Evolutionary conservation across 2,329 filamentous ascomycete species (phyloP), one percentile per base, ranked within the genome.

Genomic region (Beauveria sp.): DNA sequence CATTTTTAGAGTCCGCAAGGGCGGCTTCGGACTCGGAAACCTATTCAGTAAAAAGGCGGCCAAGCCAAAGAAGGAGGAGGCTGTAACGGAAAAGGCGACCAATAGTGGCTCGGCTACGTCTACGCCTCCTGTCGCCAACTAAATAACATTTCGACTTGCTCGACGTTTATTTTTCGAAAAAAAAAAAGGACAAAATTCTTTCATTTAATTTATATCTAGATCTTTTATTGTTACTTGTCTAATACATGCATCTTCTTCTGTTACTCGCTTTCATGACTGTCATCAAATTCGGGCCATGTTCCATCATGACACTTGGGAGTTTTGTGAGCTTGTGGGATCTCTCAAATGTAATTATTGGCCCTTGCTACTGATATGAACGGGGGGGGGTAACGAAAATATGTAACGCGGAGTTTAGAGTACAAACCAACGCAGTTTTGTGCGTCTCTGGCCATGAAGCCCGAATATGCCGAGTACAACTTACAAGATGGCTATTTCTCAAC

Each of bases 1-100:
- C 70, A 65, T 84, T 22, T 83, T 86, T 67, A 74, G 85, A 16
- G 84, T 88, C 4, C 72, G 71, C 66, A 73, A 70, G 61, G 41
- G 59, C 5, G 43, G 52, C 6, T 43, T 50, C 16, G 59, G 59
- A n/a, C 53, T 61, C 1, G 50, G 55, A 16, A 60, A 43, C 20
- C 61, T 63, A 5, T 58, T 58, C 24, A 44, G 34, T 14, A 62
- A 62, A 22, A 62, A 62, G 50, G 44, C n/a, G 6, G 50, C 50
- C 37, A 55, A 59, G 26, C 40, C 60, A 8, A 55, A 50, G 37
- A 30, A 59, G 44, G 46, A 53, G 43, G 50, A 52, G 22, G 55
- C 55, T 28, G 48, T 22, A 22, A 43, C 48, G 7, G 61, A 63
- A 28, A 60, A 59, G 44, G n/a, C 26, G 22, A 16, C 34, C 14